phyloP scores from a whole-genome alignment of 2,329 filamentous ascomycete species.

The Alternaria solani region DNA sequence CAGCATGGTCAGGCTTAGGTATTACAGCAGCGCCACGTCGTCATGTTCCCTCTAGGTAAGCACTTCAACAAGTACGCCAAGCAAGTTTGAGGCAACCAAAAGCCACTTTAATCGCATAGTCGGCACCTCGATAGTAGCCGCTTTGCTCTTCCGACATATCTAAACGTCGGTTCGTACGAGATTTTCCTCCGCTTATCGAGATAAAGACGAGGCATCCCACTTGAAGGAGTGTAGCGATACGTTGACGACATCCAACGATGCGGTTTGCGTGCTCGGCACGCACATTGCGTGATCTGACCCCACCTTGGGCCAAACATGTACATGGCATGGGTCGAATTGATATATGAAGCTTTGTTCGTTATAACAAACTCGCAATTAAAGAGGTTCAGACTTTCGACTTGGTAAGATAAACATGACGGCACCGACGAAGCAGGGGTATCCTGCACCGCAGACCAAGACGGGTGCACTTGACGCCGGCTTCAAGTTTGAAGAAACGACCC shows the following conservation, averaged over 20 bases:
- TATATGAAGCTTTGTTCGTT: background rate
- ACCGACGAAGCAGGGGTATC: background rate
- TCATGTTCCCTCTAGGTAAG: no score
- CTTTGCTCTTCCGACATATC: background rate
- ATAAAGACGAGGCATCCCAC: background rate
- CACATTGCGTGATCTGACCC: background rate
- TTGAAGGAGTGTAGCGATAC: background rate
- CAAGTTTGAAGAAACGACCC: constrained; percentile 61
- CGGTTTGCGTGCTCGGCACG: background rate
- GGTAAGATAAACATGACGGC: background rate
- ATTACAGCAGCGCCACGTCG: no score
- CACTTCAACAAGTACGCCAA: no score
- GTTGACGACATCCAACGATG: background rate
- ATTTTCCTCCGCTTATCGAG: background rate
- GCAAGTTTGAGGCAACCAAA: no score
- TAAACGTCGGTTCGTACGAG: background rate
- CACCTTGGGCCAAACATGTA: background rate
- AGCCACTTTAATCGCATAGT: no score
- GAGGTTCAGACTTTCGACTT: background rate
- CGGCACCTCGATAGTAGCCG: no score
- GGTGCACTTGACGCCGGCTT: constrained; percentile 23
- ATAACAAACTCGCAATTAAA: background rate
- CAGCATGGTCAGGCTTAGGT: no score
- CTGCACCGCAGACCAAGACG: constrained; percentile 20
- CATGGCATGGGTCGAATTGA: background rate